Evolutionary conservation across 1,284 basidiomycete species (phyloP), one percentile per base, ranked within the genome.

Genomic region (Entoloma clypeatum): DNA sequence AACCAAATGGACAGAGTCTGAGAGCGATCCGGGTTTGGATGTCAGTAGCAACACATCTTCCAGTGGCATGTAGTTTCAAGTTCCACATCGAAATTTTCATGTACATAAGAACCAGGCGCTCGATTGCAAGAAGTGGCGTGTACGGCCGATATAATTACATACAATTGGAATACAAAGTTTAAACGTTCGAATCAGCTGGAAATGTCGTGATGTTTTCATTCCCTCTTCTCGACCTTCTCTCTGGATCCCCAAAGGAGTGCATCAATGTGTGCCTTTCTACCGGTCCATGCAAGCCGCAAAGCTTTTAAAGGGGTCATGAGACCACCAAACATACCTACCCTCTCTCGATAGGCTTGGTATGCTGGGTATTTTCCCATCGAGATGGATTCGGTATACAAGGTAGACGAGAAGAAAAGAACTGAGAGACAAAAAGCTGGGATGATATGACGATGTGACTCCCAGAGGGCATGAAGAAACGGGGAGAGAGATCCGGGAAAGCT

Each of bases 361-460:
- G 71, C 74, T 1, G 86, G 81, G 56, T 95, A 95, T 62, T 95
- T 95, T 32, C 68, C 60, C 16, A 60, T 53, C 4, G 87, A 83
- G 54, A 95, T 92, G 37, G 71, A 74, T 64, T 96, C 92, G 0
- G 91, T 89, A 60, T 86, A 87, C 19, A 61, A 49, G 1, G 91
- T 91, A 17, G 87, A 90, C 1, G 74, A 71, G 56, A 77, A 68
- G 67, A 92, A 92, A 3, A 93, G 72, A 11, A 68, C 47, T 48
- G 79, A 79, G 10, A 86, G 68, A n/a, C 73, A 66, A 14, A 81
- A 46, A 5, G 75, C 72, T 1, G 84, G 81, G 10, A 68, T 40
- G 16, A 84, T 58, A 7, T 74, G 68, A 43, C 55, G 69, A 43
- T 72, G 55, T 29, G 62, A 57, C 9, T 34, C 57, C 21, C 69